A percentile compares a stretch with the other conserved stretches of the same genome.
These are phyloP conservation scores for Rhizomucor miehei DNA, from an alignment of 371 early-diverging fungal genomes.

Conservation along the genomic window DNA sequence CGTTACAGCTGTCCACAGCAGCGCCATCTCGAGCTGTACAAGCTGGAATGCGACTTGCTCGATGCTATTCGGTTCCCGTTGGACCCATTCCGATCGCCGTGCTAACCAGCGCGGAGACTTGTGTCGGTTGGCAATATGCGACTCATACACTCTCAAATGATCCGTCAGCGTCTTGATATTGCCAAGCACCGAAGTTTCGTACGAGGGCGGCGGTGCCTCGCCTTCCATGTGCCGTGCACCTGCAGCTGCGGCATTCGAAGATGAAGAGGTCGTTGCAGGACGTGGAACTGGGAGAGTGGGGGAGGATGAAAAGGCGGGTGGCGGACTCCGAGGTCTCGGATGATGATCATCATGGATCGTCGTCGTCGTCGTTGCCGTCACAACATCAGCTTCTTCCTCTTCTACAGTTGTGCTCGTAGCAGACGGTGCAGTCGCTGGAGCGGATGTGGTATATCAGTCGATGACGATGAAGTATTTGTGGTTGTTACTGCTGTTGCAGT, in stretches of 20 bases:
- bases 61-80: slow-evolving; percentile 32
- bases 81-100: slow-evolving; percentile 33
- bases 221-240: slow-evolving; percentile 10
- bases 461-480: not conserved
- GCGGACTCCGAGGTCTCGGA: not conserved
- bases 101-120: slow-evolving; percentile 49
- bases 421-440: slow-evolving; percentile 16
- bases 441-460: not conserved
- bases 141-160: slow-evolving; percentile 32
- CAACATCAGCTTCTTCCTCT: not conserved
- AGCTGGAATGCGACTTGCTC: slow-evolving; percentile 45
- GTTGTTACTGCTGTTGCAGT: not conserved
- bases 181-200: slow-evolving; percentile 45
- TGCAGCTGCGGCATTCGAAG: not conserved
- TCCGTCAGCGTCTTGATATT: slow-evolving; percentile 34
- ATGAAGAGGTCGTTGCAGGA: too few species aligned
- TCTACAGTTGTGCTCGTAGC: not conserved
- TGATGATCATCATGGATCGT: not conserved
- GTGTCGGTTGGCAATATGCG: slow-evolving; percentile 42
- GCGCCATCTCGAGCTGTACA: slow-evolving; percentile 46
- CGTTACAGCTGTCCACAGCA: slow-evolving; percentile 47
- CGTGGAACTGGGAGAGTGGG: not conserved
- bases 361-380: not conserved
- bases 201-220: slow-evolving; percentile 43
- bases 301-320: not conserved